phyloP scores from a whole-genome alignment of 2,329 filamentous ascomycete genomes.

The Diaporthe sp. region DNA sequence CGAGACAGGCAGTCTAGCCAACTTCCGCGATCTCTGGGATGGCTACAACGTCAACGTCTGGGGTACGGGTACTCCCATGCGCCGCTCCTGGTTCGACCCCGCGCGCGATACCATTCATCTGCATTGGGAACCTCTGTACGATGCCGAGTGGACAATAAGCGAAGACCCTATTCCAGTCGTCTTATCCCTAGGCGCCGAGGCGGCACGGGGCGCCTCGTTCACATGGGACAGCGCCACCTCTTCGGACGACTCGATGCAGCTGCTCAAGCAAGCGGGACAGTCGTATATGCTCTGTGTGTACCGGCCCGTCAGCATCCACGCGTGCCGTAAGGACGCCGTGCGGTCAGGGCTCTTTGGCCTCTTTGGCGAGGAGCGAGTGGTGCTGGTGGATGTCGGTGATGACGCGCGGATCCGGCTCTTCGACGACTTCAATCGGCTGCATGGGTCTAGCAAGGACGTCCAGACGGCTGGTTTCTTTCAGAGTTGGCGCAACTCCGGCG shows the following conservation, averaged over 20 bases:
- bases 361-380: constrained; percentile 31
- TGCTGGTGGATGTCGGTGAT: constrained; percentile 23
- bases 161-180: too few species aligned
- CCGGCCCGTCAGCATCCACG: constrained; percentile 16
- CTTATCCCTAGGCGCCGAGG: background rate
- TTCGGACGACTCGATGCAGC: background rate
- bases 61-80: too few species aligned
- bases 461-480: background rate
- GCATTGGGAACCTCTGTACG: too few species aligned
- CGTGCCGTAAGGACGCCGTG: background rate
- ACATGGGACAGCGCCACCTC: background rate
- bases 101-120: too few species aligned
- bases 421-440: background rate
- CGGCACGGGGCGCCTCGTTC: background rate
- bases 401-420: background rate
- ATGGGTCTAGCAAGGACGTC: background rate
- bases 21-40: too few species aligned
- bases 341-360: constrained; percentile 13
- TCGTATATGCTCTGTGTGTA: background rate
- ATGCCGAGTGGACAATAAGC: too few species aligned
- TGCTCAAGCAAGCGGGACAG: background rate
- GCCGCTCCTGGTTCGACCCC: too few species aligned
- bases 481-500: background rate
- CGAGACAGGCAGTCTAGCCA: too few species aligned
- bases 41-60: too few species aligned